Evolutionary conservation across 177 flowering plant genomes (phyloP).

Genomic region (Vitis hybrid): DNA sequence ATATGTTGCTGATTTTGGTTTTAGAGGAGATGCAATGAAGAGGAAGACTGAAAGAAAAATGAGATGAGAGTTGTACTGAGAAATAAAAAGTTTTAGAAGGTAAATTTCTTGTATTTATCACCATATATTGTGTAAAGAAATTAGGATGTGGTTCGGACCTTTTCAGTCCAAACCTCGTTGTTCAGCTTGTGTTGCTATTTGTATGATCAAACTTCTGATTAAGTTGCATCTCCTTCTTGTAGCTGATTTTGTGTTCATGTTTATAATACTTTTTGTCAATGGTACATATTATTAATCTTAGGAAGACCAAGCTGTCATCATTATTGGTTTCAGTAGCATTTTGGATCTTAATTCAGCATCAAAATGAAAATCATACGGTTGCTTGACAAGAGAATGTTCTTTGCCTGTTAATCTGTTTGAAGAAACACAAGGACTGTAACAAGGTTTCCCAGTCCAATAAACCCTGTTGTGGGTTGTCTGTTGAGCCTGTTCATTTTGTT

Average conservation of each 20-base stretch:
- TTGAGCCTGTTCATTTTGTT: no score
- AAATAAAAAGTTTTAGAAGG: slow-evolving; percentile 30
- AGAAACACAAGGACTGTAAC: no score
- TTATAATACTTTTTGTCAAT: slow-evolving; percentile 8
- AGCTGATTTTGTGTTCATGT: slow-evolving; percentile 24
- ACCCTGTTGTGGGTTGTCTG: no score
- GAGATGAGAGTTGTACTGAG: slow-evolving; percentile 11
- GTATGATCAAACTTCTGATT: slow-evolving; percentile 32
- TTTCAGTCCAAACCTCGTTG: slow-evolving; percentile 27
- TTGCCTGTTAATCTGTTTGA: no score
- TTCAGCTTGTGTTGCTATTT: slow-evolving; percentile 21
- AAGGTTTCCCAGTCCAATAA: no score
- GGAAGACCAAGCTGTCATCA: neutral
- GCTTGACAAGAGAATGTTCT: no score
- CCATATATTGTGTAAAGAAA: slow-evolving; percentile 49
- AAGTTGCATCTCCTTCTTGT: slow-evolving; percentile 25
- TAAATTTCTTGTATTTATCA: slow-evolving; percentile 38
- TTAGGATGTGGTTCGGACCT: slow-evolving; percentile 29
- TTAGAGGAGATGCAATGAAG: slow-evolving; percentile 9
- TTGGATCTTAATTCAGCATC: neutral
- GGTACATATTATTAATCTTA: slow-evolving; percentile 5
- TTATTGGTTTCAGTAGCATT: slow-evolving; percentile 4
- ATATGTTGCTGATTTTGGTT: slow-evolving; percentile 15
- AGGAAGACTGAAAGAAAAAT: slow-evolving; percentile 7
- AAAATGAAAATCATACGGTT: neutral